These are phyloP conservation scores for Lichenothelia convexa DNA, from an alignment of 495 filamentous ascomycete genomes.

Conservation along the genomic window DNA sequence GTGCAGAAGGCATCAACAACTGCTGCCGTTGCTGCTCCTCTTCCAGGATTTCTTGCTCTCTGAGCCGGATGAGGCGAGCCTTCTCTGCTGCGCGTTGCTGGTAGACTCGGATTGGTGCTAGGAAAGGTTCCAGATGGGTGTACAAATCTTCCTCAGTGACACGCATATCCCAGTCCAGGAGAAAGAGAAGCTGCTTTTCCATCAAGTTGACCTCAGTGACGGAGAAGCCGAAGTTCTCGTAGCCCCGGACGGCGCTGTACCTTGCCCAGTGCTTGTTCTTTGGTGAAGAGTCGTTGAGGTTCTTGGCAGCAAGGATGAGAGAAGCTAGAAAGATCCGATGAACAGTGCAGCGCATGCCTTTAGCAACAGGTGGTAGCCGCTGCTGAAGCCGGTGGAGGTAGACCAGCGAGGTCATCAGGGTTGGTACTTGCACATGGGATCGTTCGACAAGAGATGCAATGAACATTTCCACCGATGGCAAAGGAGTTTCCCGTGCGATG, in stretches of 20 bases:
- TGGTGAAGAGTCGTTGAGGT: conserved; percentile 76
- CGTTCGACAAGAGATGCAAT: conserved; percentile 77
- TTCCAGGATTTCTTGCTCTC: conserved; percentile 17
- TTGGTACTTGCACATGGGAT: conserved; percentile 93
- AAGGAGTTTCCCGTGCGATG: conserved; percentile 23
- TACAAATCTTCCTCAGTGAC: conserved; percentile 75
- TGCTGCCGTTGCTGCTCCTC: conserved; percentile 14
- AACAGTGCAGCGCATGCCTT: conserved; percentile 91
- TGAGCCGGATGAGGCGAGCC: conserved; percentile 24
- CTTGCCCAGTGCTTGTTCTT: conserved; percentile 99
- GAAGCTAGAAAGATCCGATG: conserved; percentile 76
- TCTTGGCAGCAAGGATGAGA: conserved; percentile 62
- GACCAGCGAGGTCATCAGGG: conserved; percentile 88
- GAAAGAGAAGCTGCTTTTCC: conserved; percentile 91
- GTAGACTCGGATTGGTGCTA: conserved; percentile 54
- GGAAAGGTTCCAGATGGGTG: conserved; percentile 70
- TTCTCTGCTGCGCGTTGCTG: conserved; percentile 21
- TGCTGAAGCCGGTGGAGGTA: conserved; percentile 73
- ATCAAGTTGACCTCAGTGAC: conserved; percentile 92
- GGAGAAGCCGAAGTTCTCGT: conserved; percentile 74
- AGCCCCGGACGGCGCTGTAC: conserved; percentile 63
- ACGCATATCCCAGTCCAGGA: conserved; percentile 82
- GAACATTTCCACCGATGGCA: conserved; percentile 75
- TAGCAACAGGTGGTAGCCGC: conserved; percentile 79
- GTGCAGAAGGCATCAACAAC: conserved; percentile 11